phyloP scores from a whole-genome alignment of 768 basidiomycete species.

The Gloeopeniophorella convolvens region DNA sequence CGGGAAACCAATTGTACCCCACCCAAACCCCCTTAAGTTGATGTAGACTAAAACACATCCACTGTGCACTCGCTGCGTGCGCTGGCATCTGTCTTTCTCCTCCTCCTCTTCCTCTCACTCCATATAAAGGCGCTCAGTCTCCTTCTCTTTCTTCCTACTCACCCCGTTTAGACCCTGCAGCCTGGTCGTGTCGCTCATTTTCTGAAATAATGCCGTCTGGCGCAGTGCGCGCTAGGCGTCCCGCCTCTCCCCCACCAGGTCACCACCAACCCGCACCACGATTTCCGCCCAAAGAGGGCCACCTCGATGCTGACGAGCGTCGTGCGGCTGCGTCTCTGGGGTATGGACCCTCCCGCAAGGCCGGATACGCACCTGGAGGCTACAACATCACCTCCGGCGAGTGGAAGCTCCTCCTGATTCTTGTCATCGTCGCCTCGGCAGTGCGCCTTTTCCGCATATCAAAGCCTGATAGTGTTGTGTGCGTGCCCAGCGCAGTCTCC shows the following conservation, averaged over 20 bases:
- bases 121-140: no score
- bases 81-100: no score
- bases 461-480: constrained; percentile 90
- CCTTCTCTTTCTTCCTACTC: neutral
- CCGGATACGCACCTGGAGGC: constrained; percentile 43
- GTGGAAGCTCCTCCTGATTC: constrained; percentile 61
- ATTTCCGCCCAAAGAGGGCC: constrained; percentile 19
- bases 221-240: constrained; percentile 19
- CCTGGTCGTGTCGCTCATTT: constrained; percentile 12
- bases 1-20: no score
- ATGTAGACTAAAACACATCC: no score
- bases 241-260: constrained; percentile 18
- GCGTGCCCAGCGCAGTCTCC: constrained; percentile 34
- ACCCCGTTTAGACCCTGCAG: neutral
- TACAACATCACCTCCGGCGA: constrained; percentile 63
- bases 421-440: constrained; percentile 64
- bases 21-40: no score
- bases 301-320: constrained; percentile 22
- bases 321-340: constrained; percentile 21
- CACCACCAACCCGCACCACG: constrained; percentile 14
- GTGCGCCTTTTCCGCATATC: constrained; percentile 86
- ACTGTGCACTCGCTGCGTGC: no score
- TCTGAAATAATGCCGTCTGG: constrained; percentile 23
- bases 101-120: no score
- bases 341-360: constrained; percentile 18